phyloP scores from a whole-genome alignment of 805 yeast genomes.

The Ogataea allantospora region DNA sequence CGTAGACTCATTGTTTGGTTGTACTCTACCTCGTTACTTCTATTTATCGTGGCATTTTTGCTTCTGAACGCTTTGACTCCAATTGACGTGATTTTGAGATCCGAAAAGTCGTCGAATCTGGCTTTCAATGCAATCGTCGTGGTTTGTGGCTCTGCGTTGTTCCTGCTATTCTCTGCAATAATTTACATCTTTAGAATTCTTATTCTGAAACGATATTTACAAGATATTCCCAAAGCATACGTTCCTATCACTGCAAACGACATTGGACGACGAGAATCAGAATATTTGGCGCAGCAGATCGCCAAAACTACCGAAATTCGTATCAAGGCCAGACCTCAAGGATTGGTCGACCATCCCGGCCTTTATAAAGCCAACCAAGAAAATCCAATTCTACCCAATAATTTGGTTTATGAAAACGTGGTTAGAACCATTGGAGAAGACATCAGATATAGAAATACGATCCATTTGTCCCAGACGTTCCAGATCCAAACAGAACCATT shows the following conservation, averaged over 20 bases:
- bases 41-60: constrained; percentile 42
- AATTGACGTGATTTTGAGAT: constrained; percentile 68
- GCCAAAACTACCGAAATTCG: constrained; percentile 42
- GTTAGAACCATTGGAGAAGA: constrained; percentile 60
- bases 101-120: constrained; percentile 52
- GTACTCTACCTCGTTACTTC: constrained; percentile 43
- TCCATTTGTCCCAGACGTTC: constrained; percentile 20
- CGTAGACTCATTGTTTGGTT: constrained; percentile 37
- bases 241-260: constrained; percentile 66
- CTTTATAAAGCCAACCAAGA: constrained; percentile 31
- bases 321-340: constrained; percentile 41
- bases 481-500: constrained; percentile 22
- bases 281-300: constrained; percentile 40
- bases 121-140: constrained; percentile 82
- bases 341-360: constrained; percentile 50
- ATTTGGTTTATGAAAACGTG: constrained; percentile 49
- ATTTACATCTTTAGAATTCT: constrained; percentile 60
- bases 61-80: constrained; percentile 73
- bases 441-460: constrained; percentile 41
- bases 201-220: constrained; percentile 53
- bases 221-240: constrained; percentile 77
- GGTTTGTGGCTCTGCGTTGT: constrained; percentile 63
- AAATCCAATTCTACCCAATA: constrained; percentile 23
- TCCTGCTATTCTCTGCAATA: constrained; percentile 48
- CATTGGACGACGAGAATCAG: constrained; percentile 47